A percentile compares a stretch with the other conserved stretches of the same genome.
Conservation (phyloP, 2,329 filamentous ascomycete species). For the Hypoxylon sp. region DNA sequence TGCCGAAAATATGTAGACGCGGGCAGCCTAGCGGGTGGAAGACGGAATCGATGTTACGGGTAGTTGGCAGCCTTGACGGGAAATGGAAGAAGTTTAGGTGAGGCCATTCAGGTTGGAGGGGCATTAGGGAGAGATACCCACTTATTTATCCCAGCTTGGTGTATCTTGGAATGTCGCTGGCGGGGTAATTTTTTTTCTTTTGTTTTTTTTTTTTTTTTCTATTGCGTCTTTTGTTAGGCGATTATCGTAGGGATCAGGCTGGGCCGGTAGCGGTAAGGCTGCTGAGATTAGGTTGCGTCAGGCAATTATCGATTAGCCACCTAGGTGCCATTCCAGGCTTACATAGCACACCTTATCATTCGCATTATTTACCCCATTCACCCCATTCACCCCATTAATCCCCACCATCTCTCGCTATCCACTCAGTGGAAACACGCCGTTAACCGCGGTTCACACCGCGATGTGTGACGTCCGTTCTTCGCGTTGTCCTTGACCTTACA, state of each 20-base stretch:
- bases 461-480: conserved; percentile 21
- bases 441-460: conserved; percentile 11
- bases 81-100: conserved; percentile 18
- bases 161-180: conserved; percentile 21
- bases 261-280: too few species aligned
- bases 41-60: conserved; percentile 7
- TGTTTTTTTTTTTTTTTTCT: conserved; percentile 12
- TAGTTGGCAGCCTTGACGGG: conserved; percentile 9
- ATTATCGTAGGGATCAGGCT: conserved; percentile 20
- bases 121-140: conserved; percentile 15
- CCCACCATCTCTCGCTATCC: too few species aligned
- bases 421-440: too few species aligned
- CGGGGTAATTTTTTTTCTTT: conserved; percentile 31
- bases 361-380: too few species aligned
- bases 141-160: conserved; percentile 29
- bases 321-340: background rate
- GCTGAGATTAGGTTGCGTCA: conserved; percentile 2
- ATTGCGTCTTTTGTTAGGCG: conserved; percentile 9
- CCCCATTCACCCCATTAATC: too few species aligned
- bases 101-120: conserved; percentile 34
- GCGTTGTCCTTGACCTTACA: background rate
- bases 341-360: conserved; percentile 15
- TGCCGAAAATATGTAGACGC: background rate
- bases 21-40: background rate
- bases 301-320: conserved; percentile 12